Evolutionary conservation across 2,329 filamentous ascomycete species (phyloP).

Genomic region (Colletotrichum tamarilloi): DNA sequence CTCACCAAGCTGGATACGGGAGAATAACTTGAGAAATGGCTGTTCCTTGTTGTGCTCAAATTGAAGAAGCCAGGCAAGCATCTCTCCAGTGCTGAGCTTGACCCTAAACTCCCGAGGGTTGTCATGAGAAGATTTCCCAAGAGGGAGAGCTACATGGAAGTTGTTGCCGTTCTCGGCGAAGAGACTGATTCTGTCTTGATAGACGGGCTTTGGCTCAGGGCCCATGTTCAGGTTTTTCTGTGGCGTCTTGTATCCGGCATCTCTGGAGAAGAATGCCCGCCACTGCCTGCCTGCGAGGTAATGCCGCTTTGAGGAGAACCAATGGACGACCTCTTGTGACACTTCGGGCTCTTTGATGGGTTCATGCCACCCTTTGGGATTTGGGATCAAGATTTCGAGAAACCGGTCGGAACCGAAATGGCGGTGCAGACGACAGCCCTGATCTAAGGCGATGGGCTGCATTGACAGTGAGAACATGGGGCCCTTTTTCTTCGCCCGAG

Average conservation of each 20-base stretch:
- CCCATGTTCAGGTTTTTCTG: constrained; percentile 50
- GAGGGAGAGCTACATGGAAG: constrained; percentile 45
- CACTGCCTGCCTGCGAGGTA: constrained; percentile 59
- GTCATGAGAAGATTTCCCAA: not conserved
- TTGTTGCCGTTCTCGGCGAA: constrained; percentile 65
- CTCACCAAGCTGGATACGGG: constrained; percentile 65
- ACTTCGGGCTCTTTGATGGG: constrained; percentile 39
- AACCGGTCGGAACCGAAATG: constrained; percentile 70
- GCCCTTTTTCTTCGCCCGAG: constrained; percentile 37
- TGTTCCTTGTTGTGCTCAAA: constrained; percentile 57
- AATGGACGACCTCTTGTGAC: constrained; percentile 43
- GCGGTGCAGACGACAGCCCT: constrained; percentile 62
- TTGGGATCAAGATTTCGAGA: constrained; percentile 65
- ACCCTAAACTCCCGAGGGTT: constrained; percentile 36
- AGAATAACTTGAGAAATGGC: constrained; percentile 66
- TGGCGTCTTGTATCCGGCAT: constrained; percentile 18
- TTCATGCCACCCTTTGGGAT: constrained; percentile 46
- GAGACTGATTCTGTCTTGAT: constrained; percentile 46
- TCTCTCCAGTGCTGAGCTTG: constrained; percentile 49
- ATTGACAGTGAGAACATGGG: constrained; percentile 60
- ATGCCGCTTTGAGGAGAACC: constrained; percentile 53
- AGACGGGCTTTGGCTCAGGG: constrained; percentile 40
- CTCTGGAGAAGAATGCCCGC: constrained; percentile 58
- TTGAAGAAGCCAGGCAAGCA: constrained; percentile 66
- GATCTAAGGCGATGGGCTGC: constrained; percentile 59